A percentile compares a stretch with the other conserved stretches of the same genome.
Evolutionary conservation across 1,284 basidiomycete species (phyloP).

Genomic region (Boletus holoroseus): DNA sequence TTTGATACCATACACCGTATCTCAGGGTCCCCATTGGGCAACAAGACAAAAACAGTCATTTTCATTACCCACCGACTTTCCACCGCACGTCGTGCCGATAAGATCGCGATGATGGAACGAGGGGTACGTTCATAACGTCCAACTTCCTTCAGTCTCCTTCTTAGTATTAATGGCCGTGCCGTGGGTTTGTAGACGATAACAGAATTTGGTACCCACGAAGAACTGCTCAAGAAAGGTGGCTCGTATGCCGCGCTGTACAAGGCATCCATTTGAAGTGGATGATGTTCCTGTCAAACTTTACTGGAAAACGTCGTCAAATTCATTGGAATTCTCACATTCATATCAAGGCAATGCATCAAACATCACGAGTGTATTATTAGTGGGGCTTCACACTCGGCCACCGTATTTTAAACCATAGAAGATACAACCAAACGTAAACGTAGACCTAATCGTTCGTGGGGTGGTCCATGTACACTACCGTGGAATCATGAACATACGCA

Average conservation of each 20-base stretch:
- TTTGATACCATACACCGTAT: conserved; percentile 67
- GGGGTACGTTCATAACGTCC: conserved; percentile 50
- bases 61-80: conserved; percentile 82
- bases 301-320: conserved; percentile 8
- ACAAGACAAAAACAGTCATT: conserved; percentile 64
- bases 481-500: conserved; percentile 57
- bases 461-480: conserved; percentile 61
- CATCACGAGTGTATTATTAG: conserved; percentile 18
- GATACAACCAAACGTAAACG: conserved; percentile 20
- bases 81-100: conserved; percentile 72
- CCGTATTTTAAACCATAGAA: conserved; percentile 26
- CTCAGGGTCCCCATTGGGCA: conserved; percentile 50
- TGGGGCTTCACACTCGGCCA: conserved; percentile 19
- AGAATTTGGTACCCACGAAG: conserved; percentile 75
- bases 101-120: conserved; percentile 80
- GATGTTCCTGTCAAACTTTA: not conserved
- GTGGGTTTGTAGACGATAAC: conserved; percentile 53
- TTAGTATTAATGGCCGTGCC: conserved; percentile 19
- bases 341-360: conserved; percentile 29
- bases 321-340: conserved; percentile 19
- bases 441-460: conserved; percentile 45
- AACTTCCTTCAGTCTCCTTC: conserved; percentile 16
- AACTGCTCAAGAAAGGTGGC: conserved; percentile 58
- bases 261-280: conserved; percentile 51
- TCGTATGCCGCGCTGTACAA: conserved; percentile 66